Evolutionary conservation across 2,329 filamentous ascomycete genomes (phyloP).

Genomic region (Ceratocystis papillata): DNA sequence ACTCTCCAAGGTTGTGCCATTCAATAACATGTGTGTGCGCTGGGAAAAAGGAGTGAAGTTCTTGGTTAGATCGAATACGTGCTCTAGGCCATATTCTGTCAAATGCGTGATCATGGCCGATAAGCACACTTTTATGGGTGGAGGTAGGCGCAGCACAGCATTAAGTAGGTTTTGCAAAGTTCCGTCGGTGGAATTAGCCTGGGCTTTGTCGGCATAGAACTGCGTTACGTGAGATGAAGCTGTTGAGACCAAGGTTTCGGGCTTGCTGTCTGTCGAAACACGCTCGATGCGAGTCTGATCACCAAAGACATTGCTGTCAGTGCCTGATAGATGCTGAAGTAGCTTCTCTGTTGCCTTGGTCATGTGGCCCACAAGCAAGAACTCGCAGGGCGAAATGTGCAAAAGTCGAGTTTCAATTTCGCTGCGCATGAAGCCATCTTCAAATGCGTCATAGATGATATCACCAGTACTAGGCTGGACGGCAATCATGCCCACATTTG

Average conservation of each 20-base stretch:
- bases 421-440: constrained; percentile 93
- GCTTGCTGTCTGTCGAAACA: constrained; percentile 32
- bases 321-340: constrained; percentile 77
- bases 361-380: constrained; percentile 81
- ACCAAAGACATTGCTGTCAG: constrained; percentile 82
- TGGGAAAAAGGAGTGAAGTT: constrained; percentile 96
- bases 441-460: constrained; percentile 89
- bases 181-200: constrained; percentile 40
- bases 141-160: constrained; percentile 73
- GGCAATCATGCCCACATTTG: constrained; percentile 81
- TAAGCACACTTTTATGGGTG: constrained; percentile 79
- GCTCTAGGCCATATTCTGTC: constrained; percentile 81
- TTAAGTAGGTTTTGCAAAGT: constrained; percentile 60
- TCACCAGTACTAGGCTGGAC: constrained; percentile 94
- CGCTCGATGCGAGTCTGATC: constrained; percentile 81
- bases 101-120: constrained; percentile 95
- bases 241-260: neutral
- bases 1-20: constrained; percentile 86
- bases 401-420: constrained; percentile 92
- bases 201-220: constrained; percentile 85
- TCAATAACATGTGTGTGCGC: constrained; percentile 87
- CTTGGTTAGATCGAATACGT: constrained; percentile 91
- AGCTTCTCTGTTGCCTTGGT: constrained; percentile 89
- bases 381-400: constrained; percentile 91
- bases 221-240: constrained; percentile 75